Conservation (phyloP, 2,329 filamentous ascomycete genomes). For the Fusarium phyllophilum region DNA sequence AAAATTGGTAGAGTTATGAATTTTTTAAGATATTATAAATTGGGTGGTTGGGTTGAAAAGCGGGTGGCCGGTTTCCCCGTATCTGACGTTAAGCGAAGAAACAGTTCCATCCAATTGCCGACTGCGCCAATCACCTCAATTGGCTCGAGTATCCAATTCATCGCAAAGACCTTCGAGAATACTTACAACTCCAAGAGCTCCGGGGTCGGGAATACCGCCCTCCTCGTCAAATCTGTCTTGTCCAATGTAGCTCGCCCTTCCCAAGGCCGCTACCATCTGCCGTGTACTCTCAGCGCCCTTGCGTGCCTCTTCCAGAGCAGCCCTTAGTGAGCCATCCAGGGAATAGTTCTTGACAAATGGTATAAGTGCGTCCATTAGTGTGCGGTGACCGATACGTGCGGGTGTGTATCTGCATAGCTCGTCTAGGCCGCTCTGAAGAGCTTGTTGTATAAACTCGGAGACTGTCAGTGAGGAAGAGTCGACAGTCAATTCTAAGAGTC, state of each 20-base stretch:
- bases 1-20: too few species aligned
- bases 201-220: slow-evolving; percentile 69
- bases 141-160: neutral
- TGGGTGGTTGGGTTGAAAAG: too few species aligned
- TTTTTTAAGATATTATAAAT: too few species aligned
- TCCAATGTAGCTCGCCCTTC: slow-evolving; percentile 81
- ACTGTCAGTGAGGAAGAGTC: neutral
- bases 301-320: slow-evolving; percentile 45
- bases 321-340: slow-evolving; percentile 56
- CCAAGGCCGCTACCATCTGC: slow-evolving; percentile 77
- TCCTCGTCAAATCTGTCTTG: slow-evolving; percentile 68
- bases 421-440: slow-evolving; percentile 32
- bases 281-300: slow-evolving; percentile 71
- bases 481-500: slow-evolving; percentile 22
- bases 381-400: slow-evolving; percentile 76
- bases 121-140: neutral
- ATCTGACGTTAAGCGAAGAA: too few species aligned
- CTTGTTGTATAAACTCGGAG: slow-evolving; percentile 17
- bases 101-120: neutral
- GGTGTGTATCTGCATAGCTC: slow-evolving; percentile 68
- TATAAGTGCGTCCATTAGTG: slow-evolving; percentile 76
- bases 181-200: slow-evolving; percentile 56
- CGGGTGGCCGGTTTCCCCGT: too few species aligned
- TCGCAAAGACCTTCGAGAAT: slow-evolving; percentile 28
- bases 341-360: slow-evolving; percentile 72